A percentile compares a stretch with the other conserved stretches of the same genome.
Evolutionary conservation across 1,284 basidiomycete species (phyloP).

Genomic region (Cutaneotrichosporon spelunceum): DNA sequence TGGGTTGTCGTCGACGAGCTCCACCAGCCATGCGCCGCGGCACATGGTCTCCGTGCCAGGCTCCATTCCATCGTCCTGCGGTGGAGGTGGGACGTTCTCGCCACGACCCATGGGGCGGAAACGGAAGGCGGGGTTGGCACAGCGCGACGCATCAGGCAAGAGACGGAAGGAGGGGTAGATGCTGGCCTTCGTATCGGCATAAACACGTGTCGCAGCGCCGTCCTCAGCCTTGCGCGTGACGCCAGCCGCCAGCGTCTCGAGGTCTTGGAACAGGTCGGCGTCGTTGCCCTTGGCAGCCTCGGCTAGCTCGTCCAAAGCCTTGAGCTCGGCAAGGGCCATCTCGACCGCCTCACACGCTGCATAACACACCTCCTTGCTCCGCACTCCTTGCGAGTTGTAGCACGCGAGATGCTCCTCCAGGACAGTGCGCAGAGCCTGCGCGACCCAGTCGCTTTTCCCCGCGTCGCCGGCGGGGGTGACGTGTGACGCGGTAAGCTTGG

Average conservation of each 20-base stretch:
- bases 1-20: conserved; percentile 15
- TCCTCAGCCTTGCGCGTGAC: conserved; percentile 11
- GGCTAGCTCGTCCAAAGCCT: conserved; percentile 36
- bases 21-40: conserved; percentile 19
- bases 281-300: conserved; percentile 14
- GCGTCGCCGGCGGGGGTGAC: conserved; percentile 30
- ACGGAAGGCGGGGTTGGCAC: conserved; percentile 17
- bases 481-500: conserved; percentile 39
- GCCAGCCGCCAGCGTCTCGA: conserved; percentile 31
- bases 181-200: conserved; percentile 10
- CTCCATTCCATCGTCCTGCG: conserved; percentile 9
- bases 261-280: conserved; percentile 36
- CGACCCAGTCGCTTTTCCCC: conserved; percentile 37
- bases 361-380: conserved; percentile 9
- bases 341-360: conserved; percentile 25
- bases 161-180: conserved; percentile 23
- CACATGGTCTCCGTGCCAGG: conserved; percentile 12
- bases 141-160: conserved; percentile 3
- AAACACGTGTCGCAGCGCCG: conserved; percentile 1
- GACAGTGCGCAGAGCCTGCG: conserved; percentile 17
- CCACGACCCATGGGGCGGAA: conserved; percentile 16
- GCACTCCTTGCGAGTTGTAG: conserved; percentile 28
- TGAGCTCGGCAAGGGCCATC: conserved; percentile 35
- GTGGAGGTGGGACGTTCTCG: conserved; percentile 18
- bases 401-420: conserved; percentile 33